A percentile compares a stretch with the other conserved stretches of the same genome.
Evolutionary conservation across 257 asterid genomes (phyloP).

Genomic region (Cynanchum wilfordii): DNA sequence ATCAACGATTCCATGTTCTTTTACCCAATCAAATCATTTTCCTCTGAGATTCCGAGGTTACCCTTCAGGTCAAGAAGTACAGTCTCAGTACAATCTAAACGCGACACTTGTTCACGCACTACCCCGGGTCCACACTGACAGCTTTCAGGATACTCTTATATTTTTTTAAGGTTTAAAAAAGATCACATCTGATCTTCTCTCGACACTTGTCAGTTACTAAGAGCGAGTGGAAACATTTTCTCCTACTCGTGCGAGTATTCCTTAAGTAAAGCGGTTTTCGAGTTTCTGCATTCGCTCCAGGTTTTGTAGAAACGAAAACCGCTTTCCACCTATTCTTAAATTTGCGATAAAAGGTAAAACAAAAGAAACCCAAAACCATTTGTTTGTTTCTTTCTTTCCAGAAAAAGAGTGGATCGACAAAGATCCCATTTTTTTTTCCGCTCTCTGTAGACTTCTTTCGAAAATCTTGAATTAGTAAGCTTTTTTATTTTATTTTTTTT

Average conservation of each 20-base stretch:
- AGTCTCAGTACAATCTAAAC: background rate
- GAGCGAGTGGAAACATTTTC: background rate
- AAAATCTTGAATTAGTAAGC: constrained; percentile 23
- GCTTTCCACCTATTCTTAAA: background rate
- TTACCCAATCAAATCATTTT: background rate
- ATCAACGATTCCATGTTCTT: background rate
- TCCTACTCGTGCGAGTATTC: background rate
- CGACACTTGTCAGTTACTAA: constrained; percentile 19
- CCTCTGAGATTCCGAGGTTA: constrained; percentile 47
- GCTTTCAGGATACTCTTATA: no score
- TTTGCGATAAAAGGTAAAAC: background rate
- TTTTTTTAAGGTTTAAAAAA: background rate
- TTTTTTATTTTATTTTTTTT: no score
- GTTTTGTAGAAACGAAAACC: background rate
- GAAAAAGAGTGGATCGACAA: constrained; percentile 10
- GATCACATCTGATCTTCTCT: background rate
- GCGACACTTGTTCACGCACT: background rate
- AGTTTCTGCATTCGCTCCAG: background rate
- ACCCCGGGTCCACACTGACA: background rate
- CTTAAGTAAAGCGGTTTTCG: background rate
- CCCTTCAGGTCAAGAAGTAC: constrained; percentile 2
- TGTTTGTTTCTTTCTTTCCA: background rate
- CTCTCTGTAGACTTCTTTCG: constrained; percentile 13
- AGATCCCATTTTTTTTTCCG: background rate
- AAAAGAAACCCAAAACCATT: constrained; percentile 5